Conservation (phyloP, 2,329 filamentous ascomycete genomes). For the Hymenoscyphus linearis region DNA sequence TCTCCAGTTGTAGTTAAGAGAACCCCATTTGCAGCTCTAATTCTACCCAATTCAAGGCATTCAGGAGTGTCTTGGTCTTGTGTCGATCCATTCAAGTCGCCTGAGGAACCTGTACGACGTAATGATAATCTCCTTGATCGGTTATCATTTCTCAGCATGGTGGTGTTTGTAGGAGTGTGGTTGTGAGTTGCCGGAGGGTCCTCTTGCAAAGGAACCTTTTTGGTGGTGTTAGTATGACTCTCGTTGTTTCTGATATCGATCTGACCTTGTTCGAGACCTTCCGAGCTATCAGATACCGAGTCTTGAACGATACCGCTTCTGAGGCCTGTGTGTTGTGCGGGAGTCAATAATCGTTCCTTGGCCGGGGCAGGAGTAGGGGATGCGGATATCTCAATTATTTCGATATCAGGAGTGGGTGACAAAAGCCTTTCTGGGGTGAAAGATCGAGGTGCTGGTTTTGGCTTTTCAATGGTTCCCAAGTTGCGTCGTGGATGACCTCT, state of each 20-base stretch:
- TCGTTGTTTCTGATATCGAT: background rate
- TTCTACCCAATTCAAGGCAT: background rate
- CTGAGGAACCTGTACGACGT: background rate
- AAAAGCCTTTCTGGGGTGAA: background rate
- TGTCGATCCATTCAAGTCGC: background rate
- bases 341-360: background rate
- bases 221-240: background rate
- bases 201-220: background rate
- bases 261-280: background rate
- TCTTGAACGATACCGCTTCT: background rate
- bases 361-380: background rate
- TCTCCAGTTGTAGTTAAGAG: conserved; percentile 9
- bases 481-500: background rate
- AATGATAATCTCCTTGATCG: background rate
- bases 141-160: background rate
- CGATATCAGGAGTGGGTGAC: background rate
- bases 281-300: background rate
- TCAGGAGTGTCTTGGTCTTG: background rate
- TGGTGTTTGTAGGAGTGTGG: background rate
- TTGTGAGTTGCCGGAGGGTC: background rate
- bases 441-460: background rate
- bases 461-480: background rate
- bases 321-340: background rate
- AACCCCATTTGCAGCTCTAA: conserved; percentile 5
- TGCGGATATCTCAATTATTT: background rate